Percentiles rank a stretch among this genome's conserved stretches.
These are phyloP conservation scores for Phialophora macrospora DNA, from an alignment of 2,329 filamentous ascomycete species.

Conservation along the genomic window DNA sequence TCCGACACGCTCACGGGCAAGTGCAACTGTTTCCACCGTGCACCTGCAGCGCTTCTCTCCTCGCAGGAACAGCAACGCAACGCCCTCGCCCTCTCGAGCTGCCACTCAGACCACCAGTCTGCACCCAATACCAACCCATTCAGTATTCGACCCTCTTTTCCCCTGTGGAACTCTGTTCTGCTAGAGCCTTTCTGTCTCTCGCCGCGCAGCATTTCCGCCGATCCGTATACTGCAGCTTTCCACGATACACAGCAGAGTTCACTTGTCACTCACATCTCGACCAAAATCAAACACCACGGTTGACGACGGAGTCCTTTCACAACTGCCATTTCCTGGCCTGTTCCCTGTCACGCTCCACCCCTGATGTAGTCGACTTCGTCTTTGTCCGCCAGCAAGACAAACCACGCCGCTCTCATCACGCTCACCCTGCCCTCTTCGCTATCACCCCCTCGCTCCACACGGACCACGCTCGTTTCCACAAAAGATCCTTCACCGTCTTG, in stretches of 20 bases:
- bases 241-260: slow-evolving; percentile 10
- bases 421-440: neutral
- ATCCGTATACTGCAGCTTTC: slow-evolving; percentile 10
- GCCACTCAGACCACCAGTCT: slow-evolving; percentile 6
- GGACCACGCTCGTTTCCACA: slow-evolving; percentile 5
- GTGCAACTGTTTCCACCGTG: slow-evolving; percentile 1
- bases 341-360: slow-evolving; percentile 7
- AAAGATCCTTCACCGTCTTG: slow-evolving; percentile 4
- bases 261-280: slow-evolving; percentile 9
- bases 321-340: slow-evolving; percentile 3
- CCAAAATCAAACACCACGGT: slow-evolving; percentile 11
- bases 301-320: slow-evolving; percentile 1
- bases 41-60: neutral
- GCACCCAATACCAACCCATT: neutral
- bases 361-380: slow-evolving; percentile 23
- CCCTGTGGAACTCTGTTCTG: slow-evolving; percentile 7
- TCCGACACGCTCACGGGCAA: slow-evolving; percentile 13
- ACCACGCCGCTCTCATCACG: slow-evolving; percentile 17
- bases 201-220: slow-evolving; percentile 15
- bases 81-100: neutral
- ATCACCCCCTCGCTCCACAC: slow-evolving; percentile 9
- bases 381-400: slow-evolving; percentile 19
- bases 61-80: neutral
- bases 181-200: slow-evolving; percentile 7
- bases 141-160: slow-evolving; percentile 3